Base-by-base conservation (phyloP, 2,329 filamentous ascomycete species). In the Diaporthe sp. region DNA sequence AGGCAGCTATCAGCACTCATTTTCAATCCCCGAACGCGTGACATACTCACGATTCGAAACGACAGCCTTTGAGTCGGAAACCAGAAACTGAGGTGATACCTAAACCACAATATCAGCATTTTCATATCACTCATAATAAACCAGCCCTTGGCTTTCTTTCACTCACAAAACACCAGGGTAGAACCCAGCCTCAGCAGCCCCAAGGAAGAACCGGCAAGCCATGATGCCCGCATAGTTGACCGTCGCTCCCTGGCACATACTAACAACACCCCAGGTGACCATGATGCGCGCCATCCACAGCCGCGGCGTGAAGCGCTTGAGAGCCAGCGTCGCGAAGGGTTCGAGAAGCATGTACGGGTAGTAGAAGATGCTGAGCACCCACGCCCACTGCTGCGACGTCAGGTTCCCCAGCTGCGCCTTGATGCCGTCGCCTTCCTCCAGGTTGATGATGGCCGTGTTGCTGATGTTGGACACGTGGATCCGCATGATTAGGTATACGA, bases 11-110 rank as follows among this genome's bases (percentile, higher is more conserved):
- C 17, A 61, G n/a, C 35, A 17, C 70, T 17, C 15, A 10, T 3
- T 9, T 30, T 1, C 6, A 19, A 25, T 3, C 25, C 22, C 3
- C 2, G 1, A 22, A 13, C 30, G 22, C 22, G 1, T 22, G 6
- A 19, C 38, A 17, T 2, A 50, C 77, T 50, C 40, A 78, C 79
- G 28, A 84, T 82, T 8, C 82, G 76, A 1, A 83, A 77, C 3
- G 82, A 76, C 10, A 82, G 78, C 55, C 77, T 79, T 1, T 82
- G 77, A 6, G 81, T 79, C 0, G 81, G 80, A 73, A 82, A 83
- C 82, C 82, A 83, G 73, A 83, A 74, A 77, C 78, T 80, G 19
- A 81, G 38, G 58, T 80, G 79, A 52, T 80, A 80, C 61, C 77
- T 77, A 5, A 10, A 12, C 22, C n/a, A 58, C 12, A 19, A 35